Evolutionary conservation across 176 grass and related monocot species (phyloP).

Genomic region (barley (Hordeum vulgare)): DNA sequence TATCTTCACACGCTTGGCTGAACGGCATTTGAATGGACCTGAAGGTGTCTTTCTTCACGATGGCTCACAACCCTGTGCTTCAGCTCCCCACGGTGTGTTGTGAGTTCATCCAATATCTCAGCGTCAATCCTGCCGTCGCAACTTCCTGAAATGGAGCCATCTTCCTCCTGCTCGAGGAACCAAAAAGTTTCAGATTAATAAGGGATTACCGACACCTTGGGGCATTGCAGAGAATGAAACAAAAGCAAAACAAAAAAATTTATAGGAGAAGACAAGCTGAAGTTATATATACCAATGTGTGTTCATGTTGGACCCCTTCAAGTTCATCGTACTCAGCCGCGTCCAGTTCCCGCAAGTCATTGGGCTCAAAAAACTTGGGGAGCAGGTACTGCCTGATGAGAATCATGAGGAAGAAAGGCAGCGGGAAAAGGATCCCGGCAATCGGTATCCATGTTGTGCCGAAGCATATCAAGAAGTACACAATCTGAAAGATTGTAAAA

Average conservation of each 20-base stretch:
- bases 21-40: slow-evolving; percentile 35
- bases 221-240: not conserved
- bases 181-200: not conserved
- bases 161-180: slow-evolving; percentile 26
- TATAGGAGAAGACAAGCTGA: not conserved
- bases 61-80: slow-evolving; percentile 48
- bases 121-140: slow-evolving; percentile 31
- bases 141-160: slow-evolving; percentile 17
- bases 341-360: slow-evolving; percentile 51
- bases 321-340: slow-evolving; percentile 89
- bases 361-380: slow-evolving; percentile 62
- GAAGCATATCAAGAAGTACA: slow-evolving; percentile 70
- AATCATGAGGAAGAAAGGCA: slow-evolving; percentile 87
- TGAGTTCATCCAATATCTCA: slow-evolving; percentile 80
- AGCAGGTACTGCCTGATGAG: slow-evolving; percentile 58
- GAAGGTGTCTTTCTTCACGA: slow-evolving; percentile 46
- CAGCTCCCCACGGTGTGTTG: slow-evolving; percentile 69
- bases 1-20: slow-evolving; percentile 12
- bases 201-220: not conserved
- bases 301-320: slow-evolving; percentile 28
- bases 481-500: slow-evolving; percentile 73
- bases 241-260: not conserved
- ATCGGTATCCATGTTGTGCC: slow-evolving; percentile 91
- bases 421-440: slow-evolving; percentile 67
- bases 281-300: slow-evolving; percentile 33